Conservation (phyloP, 345 rosid species). For the Citrus cavaleriei region DNA sequence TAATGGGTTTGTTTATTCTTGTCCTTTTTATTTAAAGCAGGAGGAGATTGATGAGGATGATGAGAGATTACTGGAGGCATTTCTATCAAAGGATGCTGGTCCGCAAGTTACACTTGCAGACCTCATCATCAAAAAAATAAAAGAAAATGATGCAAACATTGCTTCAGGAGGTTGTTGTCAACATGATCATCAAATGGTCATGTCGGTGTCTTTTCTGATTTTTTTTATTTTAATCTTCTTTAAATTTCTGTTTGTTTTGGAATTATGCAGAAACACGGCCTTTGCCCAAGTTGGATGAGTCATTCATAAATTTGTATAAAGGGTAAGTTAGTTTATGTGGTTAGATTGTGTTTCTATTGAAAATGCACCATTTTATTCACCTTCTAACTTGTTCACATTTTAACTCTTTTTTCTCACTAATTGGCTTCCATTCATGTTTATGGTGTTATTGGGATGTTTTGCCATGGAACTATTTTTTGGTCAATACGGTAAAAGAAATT, state of each 20-base stretch:
- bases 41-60: constrained; percentile 78
- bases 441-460: not conserved
- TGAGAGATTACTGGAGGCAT: constrained; percentile 78
- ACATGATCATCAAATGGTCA: not conserved
- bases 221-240: not conserved
- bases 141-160: constrained; percentile 48
- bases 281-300: constrained; percentile 64
- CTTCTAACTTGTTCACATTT: not conserved
- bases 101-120: constrained; percentile 77
- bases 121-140: constrained; percentile 61
- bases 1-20: not conserved
- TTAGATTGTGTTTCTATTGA: not conserved
- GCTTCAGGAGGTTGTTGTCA: constrained; percentile 67
- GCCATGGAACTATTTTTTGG: not conserved
- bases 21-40: constrained; percentile 21
- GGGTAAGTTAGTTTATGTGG: constrained; percentile 39
- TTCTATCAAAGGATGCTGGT: constrained; percentile 62
- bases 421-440: not conserved
- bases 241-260: not conserved
- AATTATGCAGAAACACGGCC: constrained; percentile 57
- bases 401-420: not conserved
- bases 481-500: not conserved
- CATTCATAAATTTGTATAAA: constrained; percentile 59
- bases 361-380: not conserved
- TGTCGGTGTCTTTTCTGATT: not conserved